These are phyloP conservation scores for Priceomyces haplophilus DNA, from an alignment of 805 yeast species.

Conservation along the genomic window DNA sequence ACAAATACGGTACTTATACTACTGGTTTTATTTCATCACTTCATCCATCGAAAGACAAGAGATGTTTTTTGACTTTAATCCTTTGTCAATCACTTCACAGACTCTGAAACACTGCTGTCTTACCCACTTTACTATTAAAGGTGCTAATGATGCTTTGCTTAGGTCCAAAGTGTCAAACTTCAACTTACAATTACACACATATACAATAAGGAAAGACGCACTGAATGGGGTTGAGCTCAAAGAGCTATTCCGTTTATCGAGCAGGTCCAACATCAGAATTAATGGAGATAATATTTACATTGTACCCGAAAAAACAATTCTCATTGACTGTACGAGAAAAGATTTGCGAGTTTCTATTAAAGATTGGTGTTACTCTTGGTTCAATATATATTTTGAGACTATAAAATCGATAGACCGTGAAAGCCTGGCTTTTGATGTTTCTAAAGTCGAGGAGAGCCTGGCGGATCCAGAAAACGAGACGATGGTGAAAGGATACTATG, in stretches of 20 bases:
- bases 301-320: constrained; percentile 1
- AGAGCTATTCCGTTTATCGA: constrained; percentile 1
- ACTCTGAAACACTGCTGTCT: constrained; percentile 7
- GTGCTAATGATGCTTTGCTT: constrained; percentile 9
- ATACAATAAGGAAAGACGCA: constrained; percentile 1
- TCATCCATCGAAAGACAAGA: neutral
- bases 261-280: neutral
- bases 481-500: constrained; percentile 1
- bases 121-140: constrained; percentile 14
- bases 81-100: constrained; percentile 3
- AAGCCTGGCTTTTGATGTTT: too few species aligned
- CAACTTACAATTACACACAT: constrained; percentile 6
- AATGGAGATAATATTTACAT: neutral
- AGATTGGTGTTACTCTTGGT: constrained; percentile 27
- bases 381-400: constrained; percentile 16
- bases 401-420: constrained; percentile 1
- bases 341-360: constrained; percentile 18
- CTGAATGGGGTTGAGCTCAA: constrained; percentile 6
- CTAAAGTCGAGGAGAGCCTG: neutral
- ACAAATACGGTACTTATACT: constrained; percentile 64
- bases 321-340: constrained; percentile 2
- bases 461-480: neutral
- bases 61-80: constrained; percentile 8
- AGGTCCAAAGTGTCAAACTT: constrained; percentile 5
- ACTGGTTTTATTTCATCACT: constrained; percentile 37